phyloP scores from a whole-genome alignment of 805 yeast genomes.

The Starmerella apicola region DNA sequence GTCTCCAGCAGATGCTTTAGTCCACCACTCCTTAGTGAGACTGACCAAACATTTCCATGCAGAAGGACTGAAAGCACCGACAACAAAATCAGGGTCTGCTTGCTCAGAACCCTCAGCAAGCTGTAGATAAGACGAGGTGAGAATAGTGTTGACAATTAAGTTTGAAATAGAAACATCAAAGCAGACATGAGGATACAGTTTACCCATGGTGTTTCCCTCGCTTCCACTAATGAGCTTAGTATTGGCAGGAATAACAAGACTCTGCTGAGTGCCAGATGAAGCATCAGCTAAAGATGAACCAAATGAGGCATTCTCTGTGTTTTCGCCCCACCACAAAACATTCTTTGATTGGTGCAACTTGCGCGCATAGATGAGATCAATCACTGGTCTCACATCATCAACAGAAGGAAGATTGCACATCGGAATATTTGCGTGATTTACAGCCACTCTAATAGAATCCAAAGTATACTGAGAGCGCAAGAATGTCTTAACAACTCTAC shows the following conservation, averaged over 20 bases:
- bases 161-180: constrained; percentile 71
- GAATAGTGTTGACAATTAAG: constrained; percentile 70
- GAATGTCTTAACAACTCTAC: constrained; percentile 55
- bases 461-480: constrained; percentile 66
- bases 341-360: constrained; percentile 49
- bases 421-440: constrained; percentile 71
- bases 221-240: neutral
- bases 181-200: constrained; percentile 63
- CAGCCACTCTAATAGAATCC: constrained; percentile 46
- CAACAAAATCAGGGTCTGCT: constrained; percentile 27
- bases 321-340: constrained; percentile 87
- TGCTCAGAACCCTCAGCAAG: constrained; percentile 25
- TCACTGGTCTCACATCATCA: constrained; percentile 62
- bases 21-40: constrained; percentile 83
- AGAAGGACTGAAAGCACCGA: constrained; percentile 70
- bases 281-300: neutral
- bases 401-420: constrained; percentile 63
- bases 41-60: constrained; percentile 59
- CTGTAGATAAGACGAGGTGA: constrained; percentile 56
- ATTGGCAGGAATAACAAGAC: neutral
- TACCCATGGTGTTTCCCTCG: constrained; percentile 36
- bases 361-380: constrained; percentile 81
- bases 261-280: neutral
- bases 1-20: constrained; percentile 44
- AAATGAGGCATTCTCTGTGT: neutral